Conservation (phyloP, 495 filamentous ascomycete species). For the Parathielavia hyrcaniae region DNA sequence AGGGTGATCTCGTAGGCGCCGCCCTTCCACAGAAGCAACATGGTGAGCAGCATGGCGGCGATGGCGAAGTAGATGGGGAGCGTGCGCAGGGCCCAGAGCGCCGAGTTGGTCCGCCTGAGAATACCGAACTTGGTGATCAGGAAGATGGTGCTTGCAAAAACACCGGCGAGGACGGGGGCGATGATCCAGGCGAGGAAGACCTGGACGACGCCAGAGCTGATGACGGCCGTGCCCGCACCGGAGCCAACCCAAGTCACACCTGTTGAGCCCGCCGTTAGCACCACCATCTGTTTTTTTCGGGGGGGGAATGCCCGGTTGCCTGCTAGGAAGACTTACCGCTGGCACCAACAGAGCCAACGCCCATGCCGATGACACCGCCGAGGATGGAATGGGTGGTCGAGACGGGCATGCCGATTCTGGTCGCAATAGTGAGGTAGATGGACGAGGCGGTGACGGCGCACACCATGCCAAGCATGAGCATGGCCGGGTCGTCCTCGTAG, state of each 20-base stretch:
- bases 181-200: slow-evolving; percentile 53
- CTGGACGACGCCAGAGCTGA: slow-evolving; percentile 42
- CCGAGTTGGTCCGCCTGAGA: slow-evolving; percentile 51
- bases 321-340: slow-evolving; percentile 33
- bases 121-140: slow-evolving; percentile 57
- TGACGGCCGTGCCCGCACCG: slow-evolving; percentile 41
- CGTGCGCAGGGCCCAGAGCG: slow-evolving; percentile 50
- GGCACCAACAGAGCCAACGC: slow-evolving; percentile 50
- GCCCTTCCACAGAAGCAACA: slow-evolving; percentile 58
- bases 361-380: slow-evolving; percentile 57
- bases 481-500: slow-evolving; percentile 48
- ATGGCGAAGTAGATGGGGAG: slow-evolving; percentile 58
- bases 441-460: slow-evolving; percentile 56
- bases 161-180: slow-evolving; percentile 51
- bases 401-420: slow-evolving; percentile 51
- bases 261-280: neutral
- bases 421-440: slow-evolving; percentile 54
- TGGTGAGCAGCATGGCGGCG: slow-evolving; percentile 54
- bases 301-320: too few relatives aligned
- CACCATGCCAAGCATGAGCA: slow-evolving; percentile 57
- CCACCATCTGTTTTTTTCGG: too few relatives aligned
- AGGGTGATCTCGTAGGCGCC: slow-evolving; percentile 40
- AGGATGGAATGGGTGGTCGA: slow-evolving; percentile 62
- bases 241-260: slow-evolving; percentile 51
- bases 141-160: slow-evolving; percentile 57